Percentiles rank a stretch among this genome's conserved stretches.
Conservation (phyloP, 2,329 filamentous ascomycete species). For the Penicillium capsulatum region DNA sequence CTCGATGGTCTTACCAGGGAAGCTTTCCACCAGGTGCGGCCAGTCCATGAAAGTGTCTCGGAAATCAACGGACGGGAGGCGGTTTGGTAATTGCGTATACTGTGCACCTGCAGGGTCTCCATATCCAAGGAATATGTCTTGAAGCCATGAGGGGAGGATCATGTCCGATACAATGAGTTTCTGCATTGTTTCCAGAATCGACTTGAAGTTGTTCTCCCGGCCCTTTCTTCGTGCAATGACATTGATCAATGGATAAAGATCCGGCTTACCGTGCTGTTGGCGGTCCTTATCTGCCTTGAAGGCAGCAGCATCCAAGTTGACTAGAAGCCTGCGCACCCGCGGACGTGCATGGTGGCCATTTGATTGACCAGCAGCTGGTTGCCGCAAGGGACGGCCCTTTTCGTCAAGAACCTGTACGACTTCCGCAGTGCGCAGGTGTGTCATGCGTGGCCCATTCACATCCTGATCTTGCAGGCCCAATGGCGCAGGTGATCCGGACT, state of each 20-base stretch:
- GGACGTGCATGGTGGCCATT: constrained; percentile 60
- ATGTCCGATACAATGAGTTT: constrained; percentile 79
- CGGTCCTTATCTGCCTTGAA: constrained; percentile 73
- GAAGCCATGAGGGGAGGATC: constrained; percentile 83
- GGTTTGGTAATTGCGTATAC: constrained; percentile 76
- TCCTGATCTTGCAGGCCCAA: constrained; percentile 18
- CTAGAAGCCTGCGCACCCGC: constrained; percentile 64
- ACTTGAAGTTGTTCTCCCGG: constrained; percentile 95
- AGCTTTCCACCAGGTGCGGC: constrained; percentile 85
- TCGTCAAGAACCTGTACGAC: constrained; percentile 83
- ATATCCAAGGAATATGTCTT: constrained; percentile 96
- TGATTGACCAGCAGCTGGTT: constrained; percentile 50
- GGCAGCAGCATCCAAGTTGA: constrained; percentile 73
- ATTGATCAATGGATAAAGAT: constrained; percentile 82
- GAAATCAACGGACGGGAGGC: constrained; percentile 76
- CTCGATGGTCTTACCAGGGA: constrained; percentile 83
- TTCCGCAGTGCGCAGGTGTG: constrained; percentile 73
- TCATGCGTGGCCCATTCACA: constrained; percentile 61
- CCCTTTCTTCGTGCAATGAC: constrained; percentile 76
- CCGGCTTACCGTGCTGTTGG: constrained; percentile 61
- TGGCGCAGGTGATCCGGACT: constrained; percentile 48
- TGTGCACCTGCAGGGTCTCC: constrained; percentile 85
- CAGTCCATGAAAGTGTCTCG: constrained; percentile 93
- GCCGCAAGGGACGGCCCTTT: constrained; percentile 68
- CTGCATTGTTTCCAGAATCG: constrained; percentile 86